A percentile compares a stretch with the other conserved stretches of the same genome.
Evolutionary conservation across 2,329 filamentous ascomycete genomes (phyloP).

Genomic region (Reticulascus tulasneorum): DNA sequence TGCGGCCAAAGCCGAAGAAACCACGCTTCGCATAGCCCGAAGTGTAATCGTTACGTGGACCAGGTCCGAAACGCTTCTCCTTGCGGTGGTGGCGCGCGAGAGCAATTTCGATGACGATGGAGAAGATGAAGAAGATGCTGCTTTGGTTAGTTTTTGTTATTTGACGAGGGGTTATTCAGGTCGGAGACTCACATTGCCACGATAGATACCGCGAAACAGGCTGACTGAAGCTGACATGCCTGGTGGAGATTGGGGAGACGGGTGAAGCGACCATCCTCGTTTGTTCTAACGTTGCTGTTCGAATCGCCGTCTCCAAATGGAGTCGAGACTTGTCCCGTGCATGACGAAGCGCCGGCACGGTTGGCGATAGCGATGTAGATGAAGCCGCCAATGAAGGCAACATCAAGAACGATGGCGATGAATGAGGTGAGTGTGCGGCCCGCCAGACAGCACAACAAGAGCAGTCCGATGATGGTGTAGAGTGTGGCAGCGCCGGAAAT

Average conservation of each 20-base stretch:
- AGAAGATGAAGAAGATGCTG: slow-evolving; percentile 71
- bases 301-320: slow-evolving; percentile 64
- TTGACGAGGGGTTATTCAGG: not conserved
- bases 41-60: slow-evolving; percentile 54
- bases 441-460: slow-evolving; percentile 76
- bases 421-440: slow-evolving; percentile 70
- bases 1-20: slow-evolving; percentile 30
- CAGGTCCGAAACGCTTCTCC: slow-evolving; percentile 65
- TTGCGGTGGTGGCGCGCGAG: slow-evolving; percentile 69
- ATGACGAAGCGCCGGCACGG: slow-evolving; percentile 62
- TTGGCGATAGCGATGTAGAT: slow-evolving; percentile 78
- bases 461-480: slow-evolving; percentile 68
- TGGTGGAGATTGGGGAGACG: slow-evolving; percentile 41
- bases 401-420: slow-evolving; percentile 70
- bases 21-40: slow-evolving; percentile 35
- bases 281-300: slow-evolving; percentile 40
- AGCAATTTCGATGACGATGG: slow-evolving; percentile 63
- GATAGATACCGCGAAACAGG: slow-evolving; percentile 72
- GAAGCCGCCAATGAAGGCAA: slow-evolving; percentile 72
- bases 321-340: slow-evolving; percentile 57
- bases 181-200: slow-evolving; percentile 60
- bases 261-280: slow-evolving; percentile 46
- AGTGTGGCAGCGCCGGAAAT: slow-evolving; percentile 71
- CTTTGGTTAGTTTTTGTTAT: slow-evolving; percentile 2
- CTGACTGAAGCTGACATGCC: slow-evolving; percentile 74